phyloP scores from a whole-genome alignment of 1,139 yeast genomes.

The Hansenula sp. region DNA sequence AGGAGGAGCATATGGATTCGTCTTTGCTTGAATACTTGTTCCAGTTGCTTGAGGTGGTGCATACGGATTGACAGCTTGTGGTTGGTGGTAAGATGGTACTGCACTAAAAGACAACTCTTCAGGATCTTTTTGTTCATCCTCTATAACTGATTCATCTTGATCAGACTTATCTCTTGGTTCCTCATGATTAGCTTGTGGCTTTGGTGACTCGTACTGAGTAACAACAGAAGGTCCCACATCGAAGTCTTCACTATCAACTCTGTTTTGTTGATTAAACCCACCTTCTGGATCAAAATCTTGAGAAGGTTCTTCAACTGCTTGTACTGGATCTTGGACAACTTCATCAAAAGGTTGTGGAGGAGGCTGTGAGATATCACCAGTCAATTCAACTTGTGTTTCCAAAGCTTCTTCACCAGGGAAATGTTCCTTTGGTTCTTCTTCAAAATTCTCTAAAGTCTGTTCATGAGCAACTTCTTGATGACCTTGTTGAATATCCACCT shows the following conservation, averaged over 20 bases:
- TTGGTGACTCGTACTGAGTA: background rate
- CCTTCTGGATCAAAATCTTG: no score
- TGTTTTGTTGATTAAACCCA: background rate
- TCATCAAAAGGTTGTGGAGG: background rate
- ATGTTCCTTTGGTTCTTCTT: background rate
- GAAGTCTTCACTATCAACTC: constrained; percentile 1
- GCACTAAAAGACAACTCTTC: background rate
- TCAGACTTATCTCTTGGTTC: background rate
- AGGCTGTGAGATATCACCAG: background rate
- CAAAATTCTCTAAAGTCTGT: constrained; percentile 1
- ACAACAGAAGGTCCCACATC: constrained; percentile 1
- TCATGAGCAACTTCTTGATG: constrained; percentile 6
- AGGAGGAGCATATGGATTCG: background rate
- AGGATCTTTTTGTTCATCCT: background rate
- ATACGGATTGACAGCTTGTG: background rate
- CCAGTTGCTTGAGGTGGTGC: background rate
- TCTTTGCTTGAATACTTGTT: no score
- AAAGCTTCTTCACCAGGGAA: background rate
- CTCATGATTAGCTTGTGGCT: background rate
- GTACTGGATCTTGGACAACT: background rate
- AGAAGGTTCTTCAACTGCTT: background rate
- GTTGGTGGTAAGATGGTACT: background rate
- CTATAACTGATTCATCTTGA: background rate
- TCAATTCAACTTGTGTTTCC: background rate
- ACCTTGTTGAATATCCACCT: background rate